phyloP scores from a whole-genome alignment of 306 rosid species.

The Inga oerstediana region DNA sequence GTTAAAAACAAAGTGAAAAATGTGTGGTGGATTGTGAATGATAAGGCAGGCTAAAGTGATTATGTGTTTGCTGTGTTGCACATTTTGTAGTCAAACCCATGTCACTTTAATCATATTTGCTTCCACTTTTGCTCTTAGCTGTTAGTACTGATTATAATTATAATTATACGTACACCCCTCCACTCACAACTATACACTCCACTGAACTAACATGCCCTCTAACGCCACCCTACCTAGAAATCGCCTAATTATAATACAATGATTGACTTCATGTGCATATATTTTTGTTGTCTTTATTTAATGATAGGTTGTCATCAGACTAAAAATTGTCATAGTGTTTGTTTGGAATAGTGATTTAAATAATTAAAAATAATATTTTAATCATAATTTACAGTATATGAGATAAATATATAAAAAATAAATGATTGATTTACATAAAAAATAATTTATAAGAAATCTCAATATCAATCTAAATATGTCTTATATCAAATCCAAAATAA shows the following conservation, averaged over 20 bases:
- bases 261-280: background rate
- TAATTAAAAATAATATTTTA: too few species aligned
- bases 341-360: too few species aligned
- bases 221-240: background rate
- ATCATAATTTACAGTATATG: too few species aligned
- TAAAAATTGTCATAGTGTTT: background rate
- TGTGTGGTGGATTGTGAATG: background rate
- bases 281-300: too few species aligned
- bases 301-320: background rate
- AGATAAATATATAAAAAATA: too few species aligned
- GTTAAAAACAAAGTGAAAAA: background rate
- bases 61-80: background rate
- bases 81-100: background rate
- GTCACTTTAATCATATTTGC: background rate
- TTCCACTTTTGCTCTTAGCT: background rate
- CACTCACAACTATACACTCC: background rate
- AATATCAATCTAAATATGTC: too few species aligned
- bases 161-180: background rate
- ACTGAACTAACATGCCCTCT: too few species aligned
- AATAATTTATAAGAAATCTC: too few species aligned
- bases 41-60: background rate
- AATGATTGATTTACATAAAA: too few species aligned
- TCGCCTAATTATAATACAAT: background rate
- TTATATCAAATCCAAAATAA: background rate
- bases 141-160: background rate